These are phyloP conservation scores for Myriosclerotinia duriaeana DNA, from an alignment of 2,329 filamentous ascomycete genomes.

Conservation along the genomic window DNA sequence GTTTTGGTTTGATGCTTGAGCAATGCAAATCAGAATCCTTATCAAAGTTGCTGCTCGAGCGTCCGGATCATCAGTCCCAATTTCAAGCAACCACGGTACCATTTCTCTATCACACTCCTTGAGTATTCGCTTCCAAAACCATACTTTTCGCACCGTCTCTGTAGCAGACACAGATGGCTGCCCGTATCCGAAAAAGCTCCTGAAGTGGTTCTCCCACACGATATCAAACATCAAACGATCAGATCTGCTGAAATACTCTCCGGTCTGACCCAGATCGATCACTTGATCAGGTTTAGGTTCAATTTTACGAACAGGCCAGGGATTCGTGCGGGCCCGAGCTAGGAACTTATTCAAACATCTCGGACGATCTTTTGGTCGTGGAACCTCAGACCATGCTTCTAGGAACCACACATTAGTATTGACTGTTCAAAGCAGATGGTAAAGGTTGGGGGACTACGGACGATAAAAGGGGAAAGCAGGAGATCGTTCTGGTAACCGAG, in stretches of 20 bases:
- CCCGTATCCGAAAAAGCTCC: background rate
- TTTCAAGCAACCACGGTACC: background rate
- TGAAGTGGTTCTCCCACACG: constrained; percentile 3
- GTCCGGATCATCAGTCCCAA: constrained; percentile 1
- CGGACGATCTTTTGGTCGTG: background rate
- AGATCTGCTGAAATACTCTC: background rate
- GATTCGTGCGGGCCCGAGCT: background rate
- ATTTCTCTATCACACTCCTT: background rate
- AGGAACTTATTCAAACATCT: background rate
- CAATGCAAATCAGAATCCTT: constrained; percentile 4
- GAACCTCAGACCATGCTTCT: background rate
- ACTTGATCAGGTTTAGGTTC: background rate
- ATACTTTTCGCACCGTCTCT: background rate
- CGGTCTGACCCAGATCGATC: background rate
- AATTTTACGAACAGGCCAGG: background rate
- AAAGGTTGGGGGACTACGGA: background rate
- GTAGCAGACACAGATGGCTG: background rate
- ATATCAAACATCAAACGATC: background rate
- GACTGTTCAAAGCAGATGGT: background rate
- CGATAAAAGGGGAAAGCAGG: background rate
- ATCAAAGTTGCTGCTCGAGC: constrained; percentile 1
- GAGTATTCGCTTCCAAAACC: constrained; percentile 4
- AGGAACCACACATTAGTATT: background rate
- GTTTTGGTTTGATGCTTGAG: background rate
- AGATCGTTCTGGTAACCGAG: background rate